Evolutionary conservation across 2,329 filamentous ascomycete species (phyloP), one percentile per base, ranked within the genome.

Genomic region (Trichoderma sp.): DNA sequence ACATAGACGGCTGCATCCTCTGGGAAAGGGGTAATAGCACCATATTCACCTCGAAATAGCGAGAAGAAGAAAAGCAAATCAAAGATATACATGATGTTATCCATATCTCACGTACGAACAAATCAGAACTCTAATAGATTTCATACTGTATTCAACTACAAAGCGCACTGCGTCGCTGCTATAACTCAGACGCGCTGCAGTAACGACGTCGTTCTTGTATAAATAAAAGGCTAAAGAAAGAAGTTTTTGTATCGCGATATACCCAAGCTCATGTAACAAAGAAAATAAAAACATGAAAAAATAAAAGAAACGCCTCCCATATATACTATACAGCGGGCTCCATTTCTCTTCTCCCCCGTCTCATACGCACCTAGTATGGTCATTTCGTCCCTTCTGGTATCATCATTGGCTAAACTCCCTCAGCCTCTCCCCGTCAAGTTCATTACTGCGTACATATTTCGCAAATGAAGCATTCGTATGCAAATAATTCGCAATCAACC

Each of bases 251-350:
- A 55, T 55, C 43, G 40, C 40, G 31, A 40, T 49, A 63, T 63
- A 55, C 47, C 47, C 60, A 63, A 63, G 31, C 60, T 63, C 24
- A 31, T 13, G 40, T 19, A 35, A 24, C n/a, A 31, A 33, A 60
- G 5, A 27, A 57, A 49, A 56, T 31, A 1, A 33, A 31, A 24
- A 58, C 7, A 58, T 37, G 24, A 29, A 58, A 58, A 24, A 29
- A 35, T 53, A 37, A 31, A 33, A 56, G 19, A 35, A 52, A 55
- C 66, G 56, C 66, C 66, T 68, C 66, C 66, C 66, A 68, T 68
- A 68, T 68, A 68, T 62, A 56, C 47, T 56, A 61, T 62, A 68
- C 66, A 61, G 43, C 47, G 27, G 35, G 33, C 57, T 68, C 66
- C 57, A 35, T 55, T 61, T n/a, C 52, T 24, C 6, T 67, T 37